Conservation (phyloP, 495 filamentous ascomycete genomes). For the Neurospora pannonica region DNA sequence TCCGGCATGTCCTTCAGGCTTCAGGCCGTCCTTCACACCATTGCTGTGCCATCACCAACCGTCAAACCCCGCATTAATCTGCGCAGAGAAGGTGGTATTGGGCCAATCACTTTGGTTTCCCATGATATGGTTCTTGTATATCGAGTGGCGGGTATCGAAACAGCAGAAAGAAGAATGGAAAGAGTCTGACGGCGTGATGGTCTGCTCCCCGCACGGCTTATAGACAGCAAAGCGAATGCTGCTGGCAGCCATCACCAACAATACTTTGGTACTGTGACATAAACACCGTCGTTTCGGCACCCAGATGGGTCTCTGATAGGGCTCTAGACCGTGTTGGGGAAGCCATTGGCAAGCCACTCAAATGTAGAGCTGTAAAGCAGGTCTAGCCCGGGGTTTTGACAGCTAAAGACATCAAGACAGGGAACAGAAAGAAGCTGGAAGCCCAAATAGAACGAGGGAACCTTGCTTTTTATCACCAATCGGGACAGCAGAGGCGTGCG, state of each 20-base stretch:
- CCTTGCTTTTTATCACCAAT: background rate
- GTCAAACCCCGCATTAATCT: slow-evolving; percentile 1
- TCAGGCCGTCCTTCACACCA: background rate
- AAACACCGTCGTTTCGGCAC: background rate
- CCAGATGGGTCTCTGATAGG: background rate
- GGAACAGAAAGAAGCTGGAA: background rate
- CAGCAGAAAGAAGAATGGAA: background rate
- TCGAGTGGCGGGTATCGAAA: background rate
- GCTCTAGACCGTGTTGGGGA: background rate
- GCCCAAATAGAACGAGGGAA: background rate
- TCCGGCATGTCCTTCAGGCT: background rate
- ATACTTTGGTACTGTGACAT: background rate
- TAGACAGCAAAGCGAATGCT: background rate
- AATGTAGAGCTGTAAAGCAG: background rate
- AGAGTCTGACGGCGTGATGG: background rate
- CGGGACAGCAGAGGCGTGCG: background rate
- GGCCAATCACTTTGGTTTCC: background rate
- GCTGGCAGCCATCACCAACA: background rate
- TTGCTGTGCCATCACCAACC: background rate
- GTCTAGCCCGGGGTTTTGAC: background rate
- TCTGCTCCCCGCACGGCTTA: background rate
- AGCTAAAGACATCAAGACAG: background rate
- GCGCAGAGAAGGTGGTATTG: background rate
- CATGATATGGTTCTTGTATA: background rate
- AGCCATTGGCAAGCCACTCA: background rate